A percentile compares a stretch with the other conserved stretches of the same genome.
These are phyloP conservation scores for Lachancea sp. DNA, from an alignment of 805 yeast genomes.

Conservation along the genomic window DNA sequence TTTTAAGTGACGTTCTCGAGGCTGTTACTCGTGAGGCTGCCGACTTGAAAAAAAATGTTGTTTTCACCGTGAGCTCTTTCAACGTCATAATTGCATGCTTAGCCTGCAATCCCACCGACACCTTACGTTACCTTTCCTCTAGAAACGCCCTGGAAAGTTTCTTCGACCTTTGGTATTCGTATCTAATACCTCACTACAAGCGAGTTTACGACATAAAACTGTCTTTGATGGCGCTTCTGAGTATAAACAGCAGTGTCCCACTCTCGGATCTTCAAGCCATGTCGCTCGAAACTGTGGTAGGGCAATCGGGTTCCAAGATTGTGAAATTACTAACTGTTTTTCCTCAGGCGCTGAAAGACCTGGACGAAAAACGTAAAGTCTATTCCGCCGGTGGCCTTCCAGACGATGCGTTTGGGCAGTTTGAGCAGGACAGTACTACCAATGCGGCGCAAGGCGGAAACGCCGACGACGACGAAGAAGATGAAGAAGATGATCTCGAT, in stretches of 20 bases:
- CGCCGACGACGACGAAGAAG: constrained; percentile 31
- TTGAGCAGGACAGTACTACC: constrained; percentile 10
- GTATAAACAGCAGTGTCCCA: constrained; percentile 34
- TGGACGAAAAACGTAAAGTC: constrained; percentile 58
- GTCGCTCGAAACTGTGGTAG: constrained; percentile 35
- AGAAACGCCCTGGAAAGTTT: constrained; percentile 42
- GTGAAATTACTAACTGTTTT: constrained; percentile 48
- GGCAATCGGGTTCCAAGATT: constrained; percentile 47
- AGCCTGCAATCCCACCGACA: constrained; percentile 49
- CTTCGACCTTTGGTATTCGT: constrained; percentile 39
- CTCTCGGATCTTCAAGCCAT: constrained; percentile 28
- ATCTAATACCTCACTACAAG: constrained; percentile 42
- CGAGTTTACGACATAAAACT: constrained; percentile 80
- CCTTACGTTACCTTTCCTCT: constrained; percentile 47
- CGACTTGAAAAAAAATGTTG: constrained; percentile 22
- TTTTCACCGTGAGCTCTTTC: constrained; percentile 31
- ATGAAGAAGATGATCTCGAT: constrained; percentile 31
- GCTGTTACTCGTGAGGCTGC: constrained; percentile 24
- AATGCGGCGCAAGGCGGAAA: constrained; percentile 27
- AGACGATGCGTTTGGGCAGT: constrained; percentile 11
- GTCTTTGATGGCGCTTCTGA: constrained; percentile 59
- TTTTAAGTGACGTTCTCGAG: constrained; percentile 41
- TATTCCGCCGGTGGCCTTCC: constrained; percentile 36
- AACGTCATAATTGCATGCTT: constrained; percentile 62
- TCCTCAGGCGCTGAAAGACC: constrained; percentile 63